These are phyloP conservation scores for Phytophthora agathidicida DNA, from an alignment of 352 stramenopile species.

Conservation along the genomic window DNA sequence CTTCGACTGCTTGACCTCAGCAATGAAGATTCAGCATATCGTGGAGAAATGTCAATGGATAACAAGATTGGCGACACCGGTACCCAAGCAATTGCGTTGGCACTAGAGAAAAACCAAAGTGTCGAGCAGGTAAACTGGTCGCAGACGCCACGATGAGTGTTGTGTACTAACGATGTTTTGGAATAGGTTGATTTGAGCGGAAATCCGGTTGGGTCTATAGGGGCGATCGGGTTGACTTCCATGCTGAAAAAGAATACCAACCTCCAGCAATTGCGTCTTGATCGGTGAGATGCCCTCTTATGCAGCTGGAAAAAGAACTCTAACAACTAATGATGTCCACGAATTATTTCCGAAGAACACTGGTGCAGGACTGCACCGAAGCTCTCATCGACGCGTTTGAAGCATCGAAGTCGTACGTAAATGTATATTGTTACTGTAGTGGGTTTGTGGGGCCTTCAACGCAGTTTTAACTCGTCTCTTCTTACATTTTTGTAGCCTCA, in stretches of 20 bases:
- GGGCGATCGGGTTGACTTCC: slow-evolving; percentile 28
- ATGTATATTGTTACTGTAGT: neutral
- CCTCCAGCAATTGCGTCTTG: slow-evolving; percentile 36
- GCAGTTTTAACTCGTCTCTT: neutral
- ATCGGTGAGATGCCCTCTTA: slow-evolving; percentile 19
- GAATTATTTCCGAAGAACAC: slow-evolving; percentile 18
- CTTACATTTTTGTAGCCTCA: slow-evolving; percentile 21
- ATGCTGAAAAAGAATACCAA: slow-evolving; percentile 42
- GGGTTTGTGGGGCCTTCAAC: neutral
- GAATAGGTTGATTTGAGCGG: slow-evolving; percentile 34
- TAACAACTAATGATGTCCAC: neutral
- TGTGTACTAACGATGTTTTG: neutral
- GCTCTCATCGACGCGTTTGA: slow-evolving; percentile 35
- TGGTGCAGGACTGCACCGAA: slow-evolving; percentile 13
- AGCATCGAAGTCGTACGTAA: slow-evolving; percentile 37
- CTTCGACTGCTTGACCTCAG: slow-evolving; percentile 45
- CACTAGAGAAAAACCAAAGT: slow-evolving; percentile 39
- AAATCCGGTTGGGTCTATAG: slow-evolving; percentile 36
- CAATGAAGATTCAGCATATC: slow-evolving; percentile 35
- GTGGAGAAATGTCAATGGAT: slow-evolving; percentile 26
- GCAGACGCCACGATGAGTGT: neutral
- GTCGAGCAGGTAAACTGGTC: slow-evolving; percentile 17
- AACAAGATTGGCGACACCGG: slow-evolving; percentile 41
- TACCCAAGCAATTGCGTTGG: slow-evolving; percentile 31
- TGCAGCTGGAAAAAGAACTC: no score